Base-by-base conservation (phyloP, 108 stramenopile species). In the Cyclotella atomus region DNA sequence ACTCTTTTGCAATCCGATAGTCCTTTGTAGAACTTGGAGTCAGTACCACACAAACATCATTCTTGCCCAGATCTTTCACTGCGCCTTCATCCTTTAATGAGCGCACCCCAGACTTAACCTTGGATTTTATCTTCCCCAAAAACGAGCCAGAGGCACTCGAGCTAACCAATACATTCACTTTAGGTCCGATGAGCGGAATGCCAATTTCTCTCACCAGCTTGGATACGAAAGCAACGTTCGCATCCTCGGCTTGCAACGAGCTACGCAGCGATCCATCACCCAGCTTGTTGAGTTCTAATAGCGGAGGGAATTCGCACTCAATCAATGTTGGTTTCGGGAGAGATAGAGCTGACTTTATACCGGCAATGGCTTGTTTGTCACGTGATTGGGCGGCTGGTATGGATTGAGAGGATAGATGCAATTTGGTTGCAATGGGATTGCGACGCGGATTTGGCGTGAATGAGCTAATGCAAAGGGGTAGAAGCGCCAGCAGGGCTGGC, bases 261-360 rank as follows among this genome's bases (percentile, higher is more conserved):
- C 89, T 89, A 21, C 88, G 81, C 19, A 87, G 60, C 3, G 78
- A 83, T 45, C 91, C 91, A 63, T 92, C 91, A 3, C 89, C 91
- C 0, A 92, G 45, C 57, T 92, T 90, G 61, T 92, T 92, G 44
- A 90, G 60, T 24, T 84, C 68, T 23, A 45, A 73, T 30, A 90
- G 45, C 12, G 77, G 81, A 19, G 89, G 91, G 59, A 90, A 92
- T 84, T 92, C 91, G 63, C 85, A 86, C 61, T 92, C 91, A n/a
- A 92, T 71, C 49, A 90, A 52, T 17, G 87, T 82, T 24, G 65
- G 87, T 4, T 59, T 19, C 25, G 83, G 73, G 27, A 38, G 73
- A 14, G 76, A 75, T 0, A 88, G 89, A 0, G 91, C 89, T 29
- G 77, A 62, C 59, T 89, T 85, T 41, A 88, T 65, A 0, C 82